phyloP scores from a whole-genome alignment of 768 basidiomycete genomes.

The Suillus plorans region DNA sequence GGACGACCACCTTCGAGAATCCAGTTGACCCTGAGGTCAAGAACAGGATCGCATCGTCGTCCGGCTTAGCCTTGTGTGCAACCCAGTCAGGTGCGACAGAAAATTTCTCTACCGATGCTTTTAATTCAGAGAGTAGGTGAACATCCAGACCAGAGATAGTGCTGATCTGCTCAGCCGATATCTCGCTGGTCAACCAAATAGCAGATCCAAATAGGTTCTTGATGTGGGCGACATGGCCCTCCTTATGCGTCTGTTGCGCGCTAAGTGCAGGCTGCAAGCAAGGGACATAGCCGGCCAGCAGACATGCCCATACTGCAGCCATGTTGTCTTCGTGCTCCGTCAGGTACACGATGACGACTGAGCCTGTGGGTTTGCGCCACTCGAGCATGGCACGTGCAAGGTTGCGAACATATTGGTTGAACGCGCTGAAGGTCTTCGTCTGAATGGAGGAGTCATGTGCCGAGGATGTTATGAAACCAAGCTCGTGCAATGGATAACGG shows the following conservation, averaged over 20 bases:
- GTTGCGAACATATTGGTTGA: conserved; percentile 16
- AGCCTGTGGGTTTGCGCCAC: conserved; percentile 26
- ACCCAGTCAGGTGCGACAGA: conserved; percentile 13
- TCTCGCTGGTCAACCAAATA: conserved; percentile 30
- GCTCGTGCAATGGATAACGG: conserved; percentile 23
- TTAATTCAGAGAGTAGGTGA: conserved; percentile 24
- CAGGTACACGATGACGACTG: conserved; percentile 26
- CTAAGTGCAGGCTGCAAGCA: conserved; percentile 34
- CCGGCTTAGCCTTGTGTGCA: conserved; percentile 19
- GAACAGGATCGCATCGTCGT: conserved; percentile 34
- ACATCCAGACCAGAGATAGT: conserved; percentile 24
- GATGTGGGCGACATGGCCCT: conserved; percentile 28
- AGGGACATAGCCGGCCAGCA: conserved; percentile 30
- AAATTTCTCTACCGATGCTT: conserved; percentile 10
- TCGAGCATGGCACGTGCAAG: conserved; percentile 21
- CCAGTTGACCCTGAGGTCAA: conserved; percentile 46
- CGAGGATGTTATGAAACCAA: conserved; percentile 28
- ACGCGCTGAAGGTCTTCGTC: conserved; percentile 24
- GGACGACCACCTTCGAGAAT: conserved; percentile 43
- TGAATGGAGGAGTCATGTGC: conserved; percentile 30
- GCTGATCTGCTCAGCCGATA: conserved; percentile 22
- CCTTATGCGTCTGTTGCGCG: conserved; percentile 31
- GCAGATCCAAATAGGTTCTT: conserved; percentile 30
- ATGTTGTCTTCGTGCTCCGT: conserved; percentile 35
- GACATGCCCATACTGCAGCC: conserved; percentile 31